Evolutionary conservation across 192 early-diverging fungal species (phyloP).

Genomic region (Endogone sp.): DNA sequence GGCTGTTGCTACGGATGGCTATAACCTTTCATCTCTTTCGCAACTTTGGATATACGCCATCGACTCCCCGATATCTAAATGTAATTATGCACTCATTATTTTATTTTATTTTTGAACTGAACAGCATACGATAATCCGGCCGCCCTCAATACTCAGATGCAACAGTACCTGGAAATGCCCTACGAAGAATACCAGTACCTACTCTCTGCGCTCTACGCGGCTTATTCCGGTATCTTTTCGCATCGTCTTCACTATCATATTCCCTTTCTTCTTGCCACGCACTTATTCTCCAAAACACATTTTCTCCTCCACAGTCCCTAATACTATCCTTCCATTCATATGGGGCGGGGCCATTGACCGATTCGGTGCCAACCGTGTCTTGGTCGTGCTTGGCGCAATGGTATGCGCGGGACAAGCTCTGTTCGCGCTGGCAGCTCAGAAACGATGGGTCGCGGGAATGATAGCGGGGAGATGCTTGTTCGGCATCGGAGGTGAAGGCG

Average conservation of each 20-base stretch:
- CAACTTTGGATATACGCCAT: too few relatives aligned
- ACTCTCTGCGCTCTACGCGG: conserved; percentile 38
- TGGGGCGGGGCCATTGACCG: conserved; percentile 50
- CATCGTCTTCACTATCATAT: too few relatives aligned
- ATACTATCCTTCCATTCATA: conserved; percentile 33
- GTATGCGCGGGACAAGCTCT: conserved; percentile 58
- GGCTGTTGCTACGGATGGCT: too few relatives aligned
- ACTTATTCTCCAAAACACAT: too few relatives aligned
- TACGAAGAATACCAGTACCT: conserved; percentile 36
- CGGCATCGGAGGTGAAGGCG: conserved; percentile 58
- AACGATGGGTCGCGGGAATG: conserved; percentile 41
- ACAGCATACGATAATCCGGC: too few relatives aligned
- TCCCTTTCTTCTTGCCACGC: too few relatives aligned
- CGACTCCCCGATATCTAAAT: too few relatives aligned
- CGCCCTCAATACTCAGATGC: conserved; percentile 35
- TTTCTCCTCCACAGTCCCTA: conserved; percentile 26
- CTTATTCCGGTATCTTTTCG: too few relatives aligned
- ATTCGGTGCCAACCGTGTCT: conserved; percentile 42
- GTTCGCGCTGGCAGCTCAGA: conserved; percentile 52
- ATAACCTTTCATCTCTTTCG: too few relatives aligned
- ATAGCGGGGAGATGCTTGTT: conserved; percentile 55
- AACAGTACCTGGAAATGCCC: conserved; percentile 30
- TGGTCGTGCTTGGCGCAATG: conserved; percentile 43
- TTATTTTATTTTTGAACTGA: too few relatives aligned
- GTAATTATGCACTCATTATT: background rate